Conservation (phyloP, 495 filamentous ascomycete genomes). For the Thozetella sp. region DNA sequence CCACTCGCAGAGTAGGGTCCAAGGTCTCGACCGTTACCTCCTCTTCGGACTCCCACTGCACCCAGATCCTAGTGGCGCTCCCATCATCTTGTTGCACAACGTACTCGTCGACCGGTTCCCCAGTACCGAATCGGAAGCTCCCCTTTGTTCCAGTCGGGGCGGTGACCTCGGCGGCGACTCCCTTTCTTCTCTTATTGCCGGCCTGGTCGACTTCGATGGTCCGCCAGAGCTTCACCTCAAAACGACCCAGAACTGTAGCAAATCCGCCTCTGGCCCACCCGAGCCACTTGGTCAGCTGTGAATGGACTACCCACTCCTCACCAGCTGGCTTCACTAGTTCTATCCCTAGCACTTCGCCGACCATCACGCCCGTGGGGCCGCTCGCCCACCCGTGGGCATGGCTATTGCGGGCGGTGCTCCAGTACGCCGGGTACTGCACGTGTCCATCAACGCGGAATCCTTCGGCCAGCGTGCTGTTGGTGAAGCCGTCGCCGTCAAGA, state of each 20-base stretch:
- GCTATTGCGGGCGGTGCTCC: conserved; percentile 48
- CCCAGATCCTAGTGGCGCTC: conserved; percentile 7
- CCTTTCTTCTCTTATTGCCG: conserved; percentile 13
- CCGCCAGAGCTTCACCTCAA: conserved; percentile 37
- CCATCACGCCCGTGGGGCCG: conserved; percentile 59
- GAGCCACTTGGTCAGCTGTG: conserved; percentile 52
- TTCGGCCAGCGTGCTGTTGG: conserved; percentile 62
- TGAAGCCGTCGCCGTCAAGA: conserved; percentile 61
- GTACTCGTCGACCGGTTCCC: conserved; percentile 3
- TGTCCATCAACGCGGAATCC: conserved; percentile 58
- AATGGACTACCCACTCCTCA: conserved; percentile 50
- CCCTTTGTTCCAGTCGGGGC: conserved; percentile 50
- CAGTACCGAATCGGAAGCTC: conserved; percentile 32
- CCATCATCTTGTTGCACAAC: conserved; percentile 13
- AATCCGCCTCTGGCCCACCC: conserved; percentile 57
- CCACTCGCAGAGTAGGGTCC: not conserved
- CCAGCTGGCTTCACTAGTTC: conserved; percentile 48
- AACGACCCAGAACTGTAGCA: conserved; percentile 52
- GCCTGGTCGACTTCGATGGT: conserved; percentile 13
- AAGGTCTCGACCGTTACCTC: not conserved
- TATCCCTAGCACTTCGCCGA: conserved; percentile 55
- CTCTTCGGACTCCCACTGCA: conserved; percentile 12
- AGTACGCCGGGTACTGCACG: conserved; percentile 60
- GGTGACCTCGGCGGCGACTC: conserved; percentile 36
- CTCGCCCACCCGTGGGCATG: conserved; percentile 66